Base-by-base conservation (phyloP, 2,329 filamentous ascomycete species). In the Aschersonia sp. region DNA sequence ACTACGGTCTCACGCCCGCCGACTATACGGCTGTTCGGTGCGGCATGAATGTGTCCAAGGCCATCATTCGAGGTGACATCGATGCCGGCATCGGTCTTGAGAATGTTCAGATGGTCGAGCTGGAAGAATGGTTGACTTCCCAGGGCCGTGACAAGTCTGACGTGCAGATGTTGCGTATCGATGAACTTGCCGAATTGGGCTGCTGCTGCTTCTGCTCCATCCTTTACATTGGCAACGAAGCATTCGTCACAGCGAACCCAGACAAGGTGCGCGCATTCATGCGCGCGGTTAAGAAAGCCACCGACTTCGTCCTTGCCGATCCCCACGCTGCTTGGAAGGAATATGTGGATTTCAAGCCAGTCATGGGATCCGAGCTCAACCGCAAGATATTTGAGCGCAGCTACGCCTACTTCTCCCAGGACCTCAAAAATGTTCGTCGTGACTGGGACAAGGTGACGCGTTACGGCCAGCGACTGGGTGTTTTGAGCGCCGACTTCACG, bases 151-250 rank as follows among this genome's bases (percentile, higher is more conserved):
- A 78, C 50, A 75, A 74, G 60, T 66, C 69, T 10, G 83, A 88
- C 53, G 84, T 87, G 5, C 80, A 85, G 65, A 88, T 89, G 84
- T 76, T 89, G 20, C 80, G 84, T 57, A 89, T 89, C 58, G 84
- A 89, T 61, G 77, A 88, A 67, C 80, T 89, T 31, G 84, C 84
- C 35, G 82, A 87, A 62, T 71, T 88, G 3, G 84, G 84, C 45
- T 89, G 84, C 69, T 89, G 84, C 75, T 89, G 84, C 72, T 89
- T 89, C 76, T 89, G 84, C 66, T 80, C 79, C 31, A 85, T 89
- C 61, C 71, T 89, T 41, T 88, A 89, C 71, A 89, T 89, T 53
- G 84, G 80, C 56, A 88, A 89, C 64, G 82, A 88, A 57, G 59
- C 59, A 6, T 89, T 89, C 66, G 64, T 88, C 43, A 61, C 68